Evolutionary conservation across 768 basidiomycete genomes (phyloP).

Genomic region (Galerina sulciceps): DNA sequence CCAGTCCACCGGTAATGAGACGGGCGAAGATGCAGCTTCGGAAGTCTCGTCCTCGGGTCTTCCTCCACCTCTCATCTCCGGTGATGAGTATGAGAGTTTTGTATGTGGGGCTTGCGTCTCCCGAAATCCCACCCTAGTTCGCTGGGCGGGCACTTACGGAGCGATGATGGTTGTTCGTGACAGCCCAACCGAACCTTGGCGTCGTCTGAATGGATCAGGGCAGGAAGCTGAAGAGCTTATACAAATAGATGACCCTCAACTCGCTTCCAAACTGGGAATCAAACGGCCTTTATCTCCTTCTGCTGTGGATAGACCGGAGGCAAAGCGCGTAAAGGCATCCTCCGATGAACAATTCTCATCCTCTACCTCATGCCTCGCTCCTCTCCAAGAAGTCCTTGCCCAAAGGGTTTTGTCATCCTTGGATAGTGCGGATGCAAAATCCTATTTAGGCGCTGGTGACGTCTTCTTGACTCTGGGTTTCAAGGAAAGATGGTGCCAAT

Average conservation of each 20-base stretch:
- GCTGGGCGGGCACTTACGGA: constrained; percentile 72
- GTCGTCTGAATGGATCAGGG: constrained; percentile 40
- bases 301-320: constrained; percentile 35
- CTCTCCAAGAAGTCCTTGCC: constrained; percentile 48
- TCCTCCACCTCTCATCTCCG: constrained; percentile 69
- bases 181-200: constrained; percentile 52
- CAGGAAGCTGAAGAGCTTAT: constrained; percentile 24
- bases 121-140: constrained; percentile 52
- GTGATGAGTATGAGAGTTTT: constrained; percentile 75
- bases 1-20: constrained; percentile 19
- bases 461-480: constrained; percentile 77
- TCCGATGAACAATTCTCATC: constrained; percentile 21
- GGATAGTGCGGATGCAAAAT: constrained; percentile 22
- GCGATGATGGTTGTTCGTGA: constrained; percentile 70
- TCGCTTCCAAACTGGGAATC: constrained; percentile 29
- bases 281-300: constrained; percentile 59
- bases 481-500: constrained; percentile 81
- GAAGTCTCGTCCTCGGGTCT: constrained; percentile 67
- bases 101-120: constrained; percentile 75
- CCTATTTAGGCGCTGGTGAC: constrained; percentile 63
- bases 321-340: constrained; percentile 39
- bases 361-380: constrained; percentile 55
- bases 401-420: constrained; percentile 45
- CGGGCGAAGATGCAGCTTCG: constrained; percentile 56
- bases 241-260: constrained; percentile 30